Conservation (phyloP, 2,329 filamentous ascomycete genomes). For the Myrmaecium sp. region DNA sequence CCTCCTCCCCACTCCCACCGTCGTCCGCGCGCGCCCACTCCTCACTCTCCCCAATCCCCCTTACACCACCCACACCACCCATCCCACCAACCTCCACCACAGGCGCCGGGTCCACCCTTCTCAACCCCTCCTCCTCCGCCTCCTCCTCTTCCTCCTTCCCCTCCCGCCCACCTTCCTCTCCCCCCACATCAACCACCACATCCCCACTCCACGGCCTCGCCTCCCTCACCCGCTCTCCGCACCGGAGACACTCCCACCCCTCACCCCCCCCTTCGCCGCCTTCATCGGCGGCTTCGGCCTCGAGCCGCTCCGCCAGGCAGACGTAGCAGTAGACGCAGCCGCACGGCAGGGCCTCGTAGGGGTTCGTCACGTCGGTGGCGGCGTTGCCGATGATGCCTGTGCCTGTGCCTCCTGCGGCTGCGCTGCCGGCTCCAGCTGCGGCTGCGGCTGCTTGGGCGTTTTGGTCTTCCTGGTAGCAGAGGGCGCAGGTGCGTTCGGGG, state of each 20-base stretch:
- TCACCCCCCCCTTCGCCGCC: too few species aligned
- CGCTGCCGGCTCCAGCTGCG: constrained; percentile 35
- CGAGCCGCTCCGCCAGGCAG: constrained; percentile 76
- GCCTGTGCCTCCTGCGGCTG: constrained; percentile 38
- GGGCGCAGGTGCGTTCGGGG: constrained; percentile 85
- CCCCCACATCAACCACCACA: constrained; percentile 43
- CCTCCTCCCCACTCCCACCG: constrained; percentile 6
- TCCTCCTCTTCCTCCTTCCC: constrained; percentile 11
- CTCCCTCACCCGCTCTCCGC: constrained; percentile 65
- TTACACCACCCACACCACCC: constrained; percentile 1
- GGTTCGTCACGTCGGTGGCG: constrained; percentile 88
- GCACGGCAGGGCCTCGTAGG: constrained; percentile 80
- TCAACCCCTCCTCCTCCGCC: constrained; percentile 5
- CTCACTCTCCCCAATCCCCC: constrained; percentile 13
- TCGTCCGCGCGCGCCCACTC: constrained; percentile 21
- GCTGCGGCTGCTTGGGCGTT: too few species aligned
- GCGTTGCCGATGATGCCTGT: constrained; percentile 74
- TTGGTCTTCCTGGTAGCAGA: constrained; percentile 91
- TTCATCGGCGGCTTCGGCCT: constrained; percentile 83
- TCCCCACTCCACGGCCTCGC: constrained; percentile 89
- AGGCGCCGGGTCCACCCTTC: constrained; percentile 17
- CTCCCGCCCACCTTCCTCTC: constrained; percentile 4
- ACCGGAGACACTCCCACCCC: constrained; percentile 81
- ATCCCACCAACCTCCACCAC: constrained; percentile 6
- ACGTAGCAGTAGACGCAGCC: constrained; percentile 93